A percentile compares a stretch with the other conserved stretches of the same genome.
phyloP scores from a whole-genome alignment of 306 rosid species.

The Castanea sativa region DNA sequence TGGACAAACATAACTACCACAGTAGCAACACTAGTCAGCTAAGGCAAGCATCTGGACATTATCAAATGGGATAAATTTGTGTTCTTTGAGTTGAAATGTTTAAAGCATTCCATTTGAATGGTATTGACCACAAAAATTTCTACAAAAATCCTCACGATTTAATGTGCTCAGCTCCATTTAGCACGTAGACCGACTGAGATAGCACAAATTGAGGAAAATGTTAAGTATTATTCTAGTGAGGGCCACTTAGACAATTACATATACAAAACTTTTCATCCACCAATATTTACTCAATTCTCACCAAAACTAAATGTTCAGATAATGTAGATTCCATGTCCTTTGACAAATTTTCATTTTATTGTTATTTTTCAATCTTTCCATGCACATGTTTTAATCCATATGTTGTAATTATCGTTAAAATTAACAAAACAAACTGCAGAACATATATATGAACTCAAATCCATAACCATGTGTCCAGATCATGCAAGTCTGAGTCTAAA shows the following conservation, averaged over 20 bases:
- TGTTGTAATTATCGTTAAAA: neutral
- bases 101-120: neutral
- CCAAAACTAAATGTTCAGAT: neutral
- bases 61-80: neutral
- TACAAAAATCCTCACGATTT: neutral
- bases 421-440: neutral
- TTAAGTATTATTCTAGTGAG: neutral
- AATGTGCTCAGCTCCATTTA: neutral
- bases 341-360: neutral
- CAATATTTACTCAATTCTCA: neutral
- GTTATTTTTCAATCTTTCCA: neutral
- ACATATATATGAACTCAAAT: neutral
- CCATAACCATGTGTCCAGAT: neutral
- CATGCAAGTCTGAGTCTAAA: neutral
- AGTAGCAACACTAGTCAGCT: neutral
- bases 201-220: neutral
- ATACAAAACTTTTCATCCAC: neutral
- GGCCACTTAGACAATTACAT: neutral
- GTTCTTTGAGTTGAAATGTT: neutral
- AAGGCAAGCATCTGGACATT: neutral
- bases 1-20: neutral
- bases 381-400: neutral
- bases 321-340: neutral
- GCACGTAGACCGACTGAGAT: neutral
- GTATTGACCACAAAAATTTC: neutral